These are phyloP conservation scores for Heterobasidion annosum DNA, from an alignment of 1,284 basidiomycete species.

Conservation along the genomic window DNA sequence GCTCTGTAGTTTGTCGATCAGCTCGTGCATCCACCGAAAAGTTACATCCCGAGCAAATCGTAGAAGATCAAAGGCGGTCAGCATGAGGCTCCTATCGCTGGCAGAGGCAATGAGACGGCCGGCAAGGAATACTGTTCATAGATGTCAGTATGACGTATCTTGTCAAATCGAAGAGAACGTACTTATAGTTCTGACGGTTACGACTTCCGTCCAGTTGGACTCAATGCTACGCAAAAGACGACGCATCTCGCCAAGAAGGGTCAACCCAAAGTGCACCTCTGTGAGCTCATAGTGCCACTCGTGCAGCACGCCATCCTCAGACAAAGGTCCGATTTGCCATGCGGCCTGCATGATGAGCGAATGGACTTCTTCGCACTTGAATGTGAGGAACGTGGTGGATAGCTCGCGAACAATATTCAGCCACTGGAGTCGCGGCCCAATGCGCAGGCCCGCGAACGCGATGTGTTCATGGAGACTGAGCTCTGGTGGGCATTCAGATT, in stretches of 20 bases:
- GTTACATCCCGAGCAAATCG: constrained; percentile 20
- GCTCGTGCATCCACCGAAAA: constrained; percentile 26
- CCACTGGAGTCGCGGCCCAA: constrained; percentile 37
- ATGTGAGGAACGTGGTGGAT: constrained; percentile 23
- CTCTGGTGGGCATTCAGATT: constrained; percentile 17
- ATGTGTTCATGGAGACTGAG: constrained; percentile 28
- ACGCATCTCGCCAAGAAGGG: constrained; percentile 24
- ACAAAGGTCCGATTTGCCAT: constrained; percentile 30
- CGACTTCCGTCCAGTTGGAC: constrained; percentile 33
- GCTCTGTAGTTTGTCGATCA: constrained; percentile 16
- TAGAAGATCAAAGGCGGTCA: constrained; percentile 17
- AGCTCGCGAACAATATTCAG: constrained; percentile 36
- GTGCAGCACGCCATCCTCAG: constrained; percentile 4
- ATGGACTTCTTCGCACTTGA: constrained; percentile 28
- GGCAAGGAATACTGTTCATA: constrained; percentile 13
- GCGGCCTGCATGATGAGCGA: constrained; percentile 29
- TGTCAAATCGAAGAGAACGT: constrained; percentile 3
- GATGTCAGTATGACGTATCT: background rate
- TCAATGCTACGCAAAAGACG: constrained; percentile 11
- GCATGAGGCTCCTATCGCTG: constrained; percentile 5
- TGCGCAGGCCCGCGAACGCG: constrained; percentile 32
- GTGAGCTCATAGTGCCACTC: constrained; percentile 16
- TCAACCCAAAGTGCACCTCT: constrained; percentile 20
- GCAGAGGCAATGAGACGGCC: constrained; percentile 25
- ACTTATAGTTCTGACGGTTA: constrained; percentile 26